Evolutionary conservation across 306 rosid species (phyloP), one percentile per base, ranked within the genome.

Genomic region (Casuarina glauca): DNA sequence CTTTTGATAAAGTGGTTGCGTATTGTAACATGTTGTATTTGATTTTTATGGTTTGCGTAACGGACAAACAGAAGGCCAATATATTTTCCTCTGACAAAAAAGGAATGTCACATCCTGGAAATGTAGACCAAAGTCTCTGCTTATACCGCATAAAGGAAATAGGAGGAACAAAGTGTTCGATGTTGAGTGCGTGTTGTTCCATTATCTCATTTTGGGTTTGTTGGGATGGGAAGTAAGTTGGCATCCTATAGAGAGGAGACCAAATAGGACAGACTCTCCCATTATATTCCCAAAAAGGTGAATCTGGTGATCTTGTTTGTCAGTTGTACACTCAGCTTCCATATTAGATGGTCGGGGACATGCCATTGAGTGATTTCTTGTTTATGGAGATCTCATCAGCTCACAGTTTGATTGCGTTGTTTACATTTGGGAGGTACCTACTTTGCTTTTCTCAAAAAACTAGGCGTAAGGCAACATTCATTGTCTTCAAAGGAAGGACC

Each of bases 271-370:
- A 26, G 9, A 52, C n/a, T 11, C 64, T 66, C 41, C 58, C 67
- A 48, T n/a, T 79, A 54, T 67, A 61, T 4, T 44, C 43, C 36
- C 15, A 12, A 36, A 52, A 51, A 48, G 11, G 3, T 10, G 3
- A 7, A 3, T 11, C 50, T 53, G 81, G 73, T 50, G 78, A 69
- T 50, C 66, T 46, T 55, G 72, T 50, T 44, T 6, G 39, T 70
- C 46, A 73, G 62, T 52, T 77, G 79, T 70, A 69, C 75, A 80
- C 82, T 76, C 80, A 48, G 77, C 80, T 20, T 60, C 66, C 82
- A 80, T 73, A 63, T 62, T 43, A 52, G 50, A 16, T 57, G 82
- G 77, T 84, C 67, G 71, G 79, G 81, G 20, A 73, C 16, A 57
- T 43, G 41, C 78, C 50, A 80, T 54, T 71, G 73, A 81, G 69